Conservation (phyloP, 345 rosid species). For the Heritiera littoralis region DNA sequence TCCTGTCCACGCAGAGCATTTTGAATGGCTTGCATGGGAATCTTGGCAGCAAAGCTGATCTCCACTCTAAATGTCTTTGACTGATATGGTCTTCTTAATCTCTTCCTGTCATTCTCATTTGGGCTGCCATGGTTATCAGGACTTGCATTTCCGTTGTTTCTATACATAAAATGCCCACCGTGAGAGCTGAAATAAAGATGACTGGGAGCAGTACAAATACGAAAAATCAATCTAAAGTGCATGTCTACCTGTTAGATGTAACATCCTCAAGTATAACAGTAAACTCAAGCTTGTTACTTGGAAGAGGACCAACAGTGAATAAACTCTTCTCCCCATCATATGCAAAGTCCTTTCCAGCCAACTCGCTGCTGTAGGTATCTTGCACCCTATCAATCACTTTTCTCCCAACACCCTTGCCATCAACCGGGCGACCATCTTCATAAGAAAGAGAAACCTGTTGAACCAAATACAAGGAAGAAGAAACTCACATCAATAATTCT, state of each 20-base stretch:
- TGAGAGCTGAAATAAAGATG: background rate
- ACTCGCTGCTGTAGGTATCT: constrained; percentile 56
- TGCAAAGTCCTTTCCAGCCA: constrained; percentile 71
- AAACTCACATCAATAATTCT: background rate
- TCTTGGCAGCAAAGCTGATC: constrained; percentile 72
- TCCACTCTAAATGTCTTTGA: constrained; percentile 68
- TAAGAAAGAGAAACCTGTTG: constrained; percentile 59
- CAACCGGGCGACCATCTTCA: constrained; percentile 86
- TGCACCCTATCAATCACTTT: constrained; percentile 69
- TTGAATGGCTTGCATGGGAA: constrained; percentile 83
- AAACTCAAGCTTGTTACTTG: constrained; percentile 73
- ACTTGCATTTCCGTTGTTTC: constrained; percentile 57
- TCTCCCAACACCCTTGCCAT: constrained; percentile 71
- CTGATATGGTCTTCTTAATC: constrained; percentile 56
- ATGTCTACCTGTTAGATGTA: constrained; percentile 54
- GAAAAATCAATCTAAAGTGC: background rate
- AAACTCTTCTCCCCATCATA: constrained; percentile 90
- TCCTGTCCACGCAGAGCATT: constrained; percentile 80
- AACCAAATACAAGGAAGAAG: background rate
- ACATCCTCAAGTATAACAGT: constrained; percentile 74
- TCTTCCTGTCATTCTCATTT: constrained; percentile 56
- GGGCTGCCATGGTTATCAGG: constrained; percentile 49
- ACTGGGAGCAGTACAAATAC: background rate
- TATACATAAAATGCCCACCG: constrained; percentile 20
- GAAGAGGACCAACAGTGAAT: constrained; percentile 78